phyloP scores from a whole-genome alignment of 2,329 filamentous ascomycete species.

The Cordyceps cateniannulata region DNA sequence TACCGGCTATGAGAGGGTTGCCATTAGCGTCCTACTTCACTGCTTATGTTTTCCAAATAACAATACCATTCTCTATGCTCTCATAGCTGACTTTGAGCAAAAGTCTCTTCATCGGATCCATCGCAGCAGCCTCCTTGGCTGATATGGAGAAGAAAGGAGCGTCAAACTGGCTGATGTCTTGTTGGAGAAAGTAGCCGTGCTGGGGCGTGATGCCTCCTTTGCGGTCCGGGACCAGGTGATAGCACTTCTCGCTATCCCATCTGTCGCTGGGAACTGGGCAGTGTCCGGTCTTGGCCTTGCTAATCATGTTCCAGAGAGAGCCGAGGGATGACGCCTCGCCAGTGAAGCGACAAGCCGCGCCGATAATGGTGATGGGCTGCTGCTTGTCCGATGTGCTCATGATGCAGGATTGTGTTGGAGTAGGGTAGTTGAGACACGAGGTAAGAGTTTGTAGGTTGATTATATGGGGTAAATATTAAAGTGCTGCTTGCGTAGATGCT shows the following conservation, averaged over 20 bases:
- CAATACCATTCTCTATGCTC: slow-evolving; percentile 22
- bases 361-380: slow-evolving; percentile 9
- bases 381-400: not conserved
- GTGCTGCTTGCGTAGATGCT: no score
- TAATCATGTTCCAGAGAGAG: slow-evolving; percentile 7
- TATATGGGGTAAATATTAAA: no score
- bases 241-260: no score
- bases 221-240: no score
- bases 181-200: slow-evolving; percentile 20
- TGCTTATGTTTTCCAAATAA: slow-evolving; percentile 18
- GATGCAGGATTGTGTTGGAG: not conserved
- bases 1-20: slow-evolving; percentile 12
- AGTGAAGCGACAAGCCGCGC: slow-evolving; percentile 3
- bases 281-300: slow-evolving; percentile 4
- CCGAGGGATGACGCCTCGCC: slow-evolving; percentile 3
- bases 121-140: slow-evolving; percentile 18
- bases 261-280: not conserved
- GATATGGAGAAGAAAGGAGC: slow-evolving; percentile 20
- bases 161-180: slow-evolving; percentile 20
- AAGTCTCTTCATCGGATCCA: slow-evolving; percentile 25
- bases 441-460: no score
- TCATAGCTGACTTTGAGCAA: slow-evolving; percentile 22
- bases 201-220: slow-evolving; percentile 10
- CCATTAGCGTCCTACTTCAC: not conserved
- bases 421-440: no score